Evolutionary conservation across 31 red algal species (phyloP).

Genomic region (Endocladia muricata): DNA sequence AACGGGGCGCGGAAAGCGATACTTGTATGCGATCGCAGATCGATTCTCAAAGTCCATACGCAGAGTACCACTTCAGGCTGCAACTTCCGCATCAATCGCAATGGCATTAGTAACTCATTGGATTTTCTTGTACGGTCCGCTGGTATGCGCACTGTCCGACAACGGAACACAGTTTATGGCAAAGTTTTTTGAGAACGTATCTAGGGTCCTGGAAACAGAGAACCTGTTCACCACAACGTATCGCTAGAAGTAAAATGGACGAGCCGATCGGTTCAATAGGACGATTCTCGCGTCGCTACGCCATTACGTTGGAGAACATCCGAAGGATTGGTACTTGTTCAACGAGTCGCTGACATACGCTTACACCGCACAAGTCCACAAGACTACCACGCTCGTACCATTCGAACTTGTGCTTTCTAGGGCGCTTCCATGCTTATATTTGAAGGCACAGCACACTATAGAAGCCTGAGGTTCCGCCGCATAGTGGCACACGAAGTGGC

Average conservation of each 20-base stretch:
- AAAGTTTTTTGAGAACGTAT: constrained; percentile 16
- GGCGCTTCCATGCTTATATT: neutral
- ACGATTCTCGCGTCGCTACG: neutral
- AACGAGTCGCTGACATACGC: neutral
- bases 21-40: constrained; percentile 13
- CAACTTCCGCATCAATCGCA: neutral
- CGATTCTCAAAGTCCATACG: constrained; percentile 2
- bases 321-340: neutral
- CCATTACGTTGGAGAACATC: neutral
- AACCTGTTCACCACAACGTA: neutral
- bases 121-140: constrained; percentile 11
- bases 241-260: neutral
- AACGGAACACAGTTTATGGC: constrained; percentile 14
- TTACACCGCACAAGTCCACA: neutral
- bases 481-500: neutral
- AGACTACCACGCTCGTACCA: neutral
- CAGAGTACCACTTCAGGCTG: neutral
- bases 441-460: neutral
- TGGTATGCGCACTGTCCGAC: neutral
- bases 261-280: neutral
- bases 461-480: neutral
- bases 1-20: neutral
- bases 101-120: neutral
- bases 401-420: neutral
- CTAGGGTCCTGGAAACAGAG: neutral